Conservation (phyloP, 179 eudicot genomes). For the Silene coronaria region DNA sequence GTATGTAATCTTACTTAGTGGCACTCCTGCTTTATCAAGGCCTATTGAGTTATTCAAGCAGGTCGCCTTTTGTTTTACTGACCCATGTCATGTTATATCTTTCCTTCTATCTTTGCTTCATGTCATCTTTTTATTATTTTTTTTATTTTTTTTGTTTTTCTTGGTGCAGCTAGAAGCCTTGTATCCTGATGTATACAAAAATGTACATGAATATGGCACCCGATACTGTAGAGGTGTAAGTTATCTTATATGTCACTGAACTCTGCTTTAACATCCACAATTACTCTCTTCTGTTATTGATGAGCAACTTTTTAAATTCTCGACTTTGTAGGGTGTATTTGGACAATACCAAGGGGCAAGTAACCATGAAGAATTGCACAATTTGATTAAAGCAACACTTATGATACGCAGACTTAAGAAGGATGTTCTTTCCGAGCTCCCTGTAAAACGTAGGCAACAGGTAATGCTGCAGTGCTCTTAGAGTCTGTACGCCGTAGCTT, state of each 20-base stretch:
- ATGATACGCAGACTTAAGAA: conserved; percentile 98
- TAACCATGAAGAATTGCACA: conserved; percentile 95
- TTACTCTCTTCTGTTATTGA: neutral
- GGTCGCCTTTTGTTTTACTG: conserved; percentile 35
- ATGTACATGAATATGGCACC: conserved; percentile 85
- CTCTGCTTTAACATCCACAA: conserved; percentile 7
- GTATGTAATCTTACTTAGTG: conserved; percentile 78
- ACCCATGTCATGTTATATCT: neutral
- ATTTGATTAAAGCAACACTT: conserved; percentile 84
- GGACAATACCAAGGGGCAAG: conserved; percentile 97
- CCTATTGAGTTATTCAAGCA: conserved; percentile 93
- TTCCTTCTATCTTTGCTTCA: neutral
- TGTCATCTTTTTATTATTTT: neutral
- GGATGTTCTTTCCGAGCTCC: conserved; percentile 91
- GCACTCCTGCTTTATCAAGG: conserved; percentile 96
- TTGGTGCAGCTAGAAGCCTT: conserved; percentile 83
- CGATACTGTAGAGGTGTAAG: conserved; percentile 99
- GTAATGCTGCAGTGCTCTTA: conserved; percentile 28
- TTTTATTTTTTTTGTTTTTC: neutral
- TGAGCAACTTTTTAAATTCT: neutral
- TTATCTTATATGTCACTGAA: conserved; percentile 14
- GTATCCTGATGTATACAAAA: conserved; percentile 79
- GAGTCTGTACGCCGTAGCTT: conserved; percentile 1
- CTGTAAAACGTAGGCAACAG: conserved; percentile 96
- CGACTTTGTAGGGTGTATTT: conserved; percentile 60